phyloP scores from a whole-genome alignment of 2,329 filamentous ascomycete species.

The Alternaria sp. region DNA sequence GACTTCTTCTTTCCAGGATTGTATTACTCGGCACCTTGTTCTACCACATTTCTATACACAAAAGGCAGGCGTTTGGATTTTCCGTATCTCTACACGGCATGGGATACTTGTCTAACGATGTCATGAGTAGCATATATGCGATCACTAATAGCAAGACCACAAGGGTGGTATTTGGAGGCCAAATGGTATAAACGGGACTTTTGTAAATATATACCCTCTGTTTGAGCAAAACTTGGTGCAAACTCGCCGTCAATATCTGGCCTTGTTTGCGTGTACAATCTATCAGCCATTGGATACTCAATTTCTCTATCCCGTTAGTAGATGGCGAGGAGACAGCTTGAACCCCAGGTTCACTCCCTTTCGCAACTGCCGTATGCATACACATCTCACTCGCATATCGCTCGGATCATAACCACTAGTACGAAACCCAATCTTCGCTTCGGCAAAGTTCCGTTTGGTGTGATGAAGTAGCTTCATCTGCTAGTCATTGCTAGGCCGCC shows the following conservation, averaged over 20 bases:
- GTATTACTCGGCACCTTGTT: constrained; percentile 1
- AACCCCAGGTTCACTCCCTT: background rate
- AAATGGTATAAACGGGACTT: background rate
- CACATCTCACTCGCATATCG: background rate
- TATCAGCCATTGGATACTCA: background rate
- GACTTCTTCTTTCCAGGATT: background rate
- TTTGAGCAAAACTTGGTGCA: background rate
- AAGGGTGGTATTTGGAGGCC: background rate
- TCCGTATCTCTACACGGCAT: background rate
- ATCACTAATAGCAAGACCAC: background rate
- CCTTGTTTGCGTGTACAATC: background rate
- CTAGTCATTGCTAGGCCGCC: background rate
- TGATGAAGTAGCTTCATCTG: background rate
- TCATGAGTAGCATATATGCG: constrained; percentile 10
- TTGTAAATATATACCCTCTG: constrained; percentile 10
- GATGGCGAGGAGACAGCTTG: background rate
- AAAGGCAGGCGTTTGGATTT: background rate
- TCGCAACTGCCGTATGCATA: background rate
- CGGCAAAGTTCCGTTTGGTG: background rate
- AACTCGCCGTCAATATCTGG: background rate
- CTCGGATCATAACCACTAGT: background rate
- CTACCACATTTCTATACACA: background rate
- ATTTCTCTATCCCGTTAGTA: background rate
- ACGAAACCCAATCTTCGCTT: background rate
- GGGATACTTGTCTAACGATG: constrained; percentile 6